Conservation (phyloP, 345 rosid species). For the Hibiscus tridactylites region DNA sequence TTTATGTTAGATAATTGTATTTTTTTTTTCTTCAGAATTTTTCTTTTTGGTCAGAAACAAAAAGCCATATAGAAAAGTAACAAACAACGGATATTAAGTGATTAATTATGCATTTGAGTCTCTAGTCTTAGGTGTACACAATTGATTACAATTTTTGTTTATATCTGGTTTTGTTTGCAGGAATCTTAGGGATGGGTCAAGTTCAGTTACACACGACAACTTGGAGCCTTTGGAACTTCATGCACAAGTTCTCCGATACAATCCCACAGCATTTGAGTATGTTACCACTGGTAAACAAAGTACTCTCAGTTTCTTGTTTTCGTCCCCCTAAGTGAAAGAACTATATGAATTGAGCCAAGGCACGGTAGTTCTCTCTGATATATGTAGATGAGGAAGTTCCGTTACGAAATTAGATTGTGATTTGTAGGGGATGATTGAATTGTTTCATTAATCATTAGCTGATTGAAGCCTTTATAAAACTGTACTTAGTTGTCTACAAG, state of each 20-base stretch:
- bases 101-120: background rate
- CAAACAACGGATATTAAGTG: background rate
- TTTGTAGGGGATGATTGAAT: background rate
- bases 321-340: background rate
- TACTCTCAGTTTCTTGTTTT: conserved; percentile 25
- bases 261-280: conserved; percentile 81
- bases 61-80: background rate
- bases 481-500: background rate
- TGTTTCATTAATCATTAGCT: background rate
- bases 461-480: background rate
- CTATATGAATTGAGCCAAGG: background rate
- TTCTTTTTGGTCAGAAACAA: too few relatives aligned
- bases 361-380: background rate
- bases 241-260: conserved; percentile 53
- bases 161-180: conserved; percentile 26
- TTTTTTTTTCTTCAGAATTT: too few relatives aligned
- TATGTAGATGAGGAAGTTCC: background rate
- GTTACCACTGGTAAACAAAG: conserved; percentile 65
- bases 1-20: too few relatives aligned
- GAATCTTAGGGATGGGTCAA: conserved; percentile 50
- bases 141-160: background rate
- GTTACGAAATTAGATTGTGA: background rate
- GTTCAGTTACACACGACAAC: conserved; percentile 20
- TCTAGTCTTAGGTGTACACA: background rate
- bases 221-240: conserved; percentile 50